Evolutionary conservation across 768 basidiomycete genomes (phyloP).

Genomic region (Boletus vinaceobasis): DNA sequence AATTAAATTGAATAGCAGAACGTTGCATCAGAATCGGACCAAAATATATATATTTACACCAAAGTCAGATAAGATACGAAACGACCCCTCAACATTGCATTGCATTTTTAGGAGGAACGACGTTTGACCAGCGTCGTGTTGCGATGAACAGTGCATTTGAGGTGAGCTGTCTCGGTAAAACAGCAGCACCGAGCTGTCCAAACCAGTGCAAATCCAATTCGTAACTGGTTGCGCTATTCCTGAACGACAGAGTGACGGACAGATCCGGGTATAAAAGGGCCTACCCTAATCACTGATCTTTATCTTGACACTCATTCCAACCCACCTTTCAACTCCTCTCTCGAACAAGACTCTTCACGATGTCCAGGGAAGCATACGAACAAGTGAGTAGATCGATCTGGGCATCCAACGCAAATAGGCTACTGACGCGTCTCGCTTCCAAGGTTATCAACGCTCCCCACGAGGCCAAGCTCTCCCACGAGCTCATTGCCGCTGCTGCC

Average conservation of each 20-base stretch:
- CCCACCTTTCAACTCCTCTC: neutral
- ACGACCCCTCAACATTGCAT: no score
- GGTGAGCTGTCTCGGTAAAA: neutral
- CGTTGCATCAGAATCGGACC: neutral
- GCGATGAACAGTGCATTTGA: neutral
- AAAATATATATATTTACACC: neutral
- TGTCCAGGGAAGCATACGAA: constrained; percentile 16
- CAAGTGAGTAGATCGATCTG: constrained; percentile 13
- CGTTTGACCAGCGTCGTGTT: neutral
- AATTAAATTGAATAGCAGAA: neutral
- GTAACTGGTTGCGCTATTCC: neutral
- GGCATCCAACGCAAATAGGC: neutral
- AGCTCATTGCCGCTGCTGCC: constrained; percentile 66
- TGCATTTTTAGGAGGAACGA: no score
- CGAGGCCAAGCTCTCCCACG: constrained; percentile 58
- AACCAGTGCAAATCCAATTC: constrained; percentile 2
- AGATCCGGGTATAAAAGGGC: constrained; percentile 15
- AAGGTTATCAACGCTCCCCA: constrained; percentile 51
- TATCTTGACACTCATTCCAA: neutral
- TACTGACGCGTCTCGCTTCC: neutral
- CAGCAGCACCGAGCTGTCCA: neutral
- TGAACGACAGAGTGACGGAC: neutral
- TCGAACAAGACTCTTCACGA: constrained; percentile 4
- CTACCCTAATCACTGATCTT: constrained; percentile 4
- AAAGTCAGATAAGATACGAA: neutral